Evolutionary conservation across 805 yeast species (phyloP).

Genomic region (Torulaspora gathmanii): DNA sequence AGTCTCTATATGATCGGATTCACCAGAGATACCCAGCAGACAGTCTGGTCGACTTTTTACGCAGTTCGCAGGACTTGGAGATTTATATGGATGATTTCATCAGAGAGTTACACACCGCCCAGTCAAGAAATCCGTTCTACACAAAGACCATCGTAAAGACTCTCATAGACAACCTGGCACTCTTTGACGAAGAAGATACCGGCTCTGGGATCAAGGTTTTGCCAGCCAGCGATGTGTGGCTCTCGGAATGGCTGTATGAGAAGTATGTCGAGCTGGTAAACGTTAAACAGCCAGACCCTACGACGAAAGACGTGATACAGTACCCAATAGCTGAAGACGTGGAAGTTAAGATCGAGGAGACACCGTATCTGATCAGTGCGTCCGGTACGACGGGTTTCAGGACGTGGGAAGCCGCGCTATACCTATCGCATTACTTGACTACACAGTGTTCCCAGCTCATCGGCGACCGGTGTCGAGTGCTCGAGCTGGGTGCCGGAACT

Average conservation of each 20-base stretch:
- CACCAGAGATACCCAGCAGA: slow-evolving; percentile 16
- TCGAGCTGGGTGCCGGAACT: slow-evolving; percentile 89
- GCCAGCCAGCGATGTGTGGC: slow-evolving; percentile 12
- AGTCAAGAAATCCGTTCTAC: slow-evolving; percentile 48
- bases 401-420: slow-evolving; percentile 92
- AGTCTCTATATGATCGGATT: slow-evolving; percentile 13
- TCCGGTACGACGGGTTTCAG: slow-evolving; percentile 83
- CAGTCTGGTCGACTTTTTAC: slow-evolving; percentile 2
- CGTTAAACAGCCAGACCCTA: slow-evolving; percentile 25
- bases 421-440: slow-evolving; percentile 49
- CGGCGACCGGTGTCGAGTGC: slow-evolving; percentile 29
- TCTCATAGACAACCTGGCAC: slow-evolving; percentile 37
- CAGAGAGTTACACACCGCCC: slow-evolving; percentile 18
- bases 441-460: neutral
- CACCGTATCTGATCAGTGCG: slow-evolving; percentile 62
- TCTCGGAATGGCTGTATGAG: slow-evolving; percentile 33
- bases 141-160: slow-evolving; percentile 43
- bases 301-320: slow-evolving; percentile 32
- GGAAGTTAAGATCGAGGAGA: slow-evolving; percentile 45
- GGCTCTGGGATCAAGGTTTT: neutral
- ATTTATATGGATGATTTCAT: slow-evolving; percentile 19
- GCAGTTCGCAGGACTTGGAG: slow-evolving; percentile 8
- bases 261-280: slow-evolving; percentile 31
- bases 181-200: slow-evolving; percentile 35
- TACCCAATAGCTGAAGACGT: slow-evolving; percentile 26